A percentile compares a stretch with the other conserved stretches of the same genome.
Conservation (phyloP, 306 rosid genomes). For the Pueraria montana region DNA sequence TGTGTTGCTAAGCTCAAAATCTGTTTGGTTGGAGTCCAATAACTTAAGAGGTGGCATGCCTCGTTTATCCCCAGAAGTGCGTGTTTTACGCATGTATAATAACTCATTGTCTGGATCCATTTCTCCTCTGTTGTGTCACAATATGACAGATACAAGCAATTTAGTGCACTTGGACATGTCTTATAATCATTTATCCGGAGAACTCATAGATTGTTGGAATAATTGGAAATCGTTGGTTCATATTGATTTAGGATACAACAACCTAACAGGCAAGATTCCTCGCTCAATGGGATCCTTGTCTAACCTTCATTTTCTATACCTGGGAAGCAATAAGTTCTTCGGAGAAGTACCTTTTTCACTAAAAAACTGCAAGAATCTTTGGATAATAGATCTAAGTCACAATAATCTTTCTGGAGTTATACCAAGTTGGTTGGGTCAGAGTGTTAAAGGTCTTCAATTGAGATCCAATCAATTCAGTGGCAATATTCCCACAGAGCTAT, state of each 20-base stretch:
- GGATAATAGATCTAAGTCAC: neutral
- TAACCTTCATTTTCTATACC: neutral
- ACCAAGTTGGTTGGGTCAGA: conserved; percentile 22
- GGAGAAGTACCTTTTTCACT: conserved; percentile 38
- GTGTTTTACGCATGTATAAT: neutral
- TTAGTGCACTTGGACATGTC: conserved; percentile 32
- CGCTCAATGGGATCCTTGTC: neutral
- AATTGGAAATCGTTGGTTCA: neutral
- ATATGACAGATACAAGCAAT: neutral
- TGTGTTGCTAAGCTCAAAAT: neutral
- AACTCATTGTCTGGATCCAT: conserved; percentile 49
- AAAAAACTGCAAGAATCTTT: neutral
- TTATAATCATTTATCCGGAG: conserved; percentile 38
- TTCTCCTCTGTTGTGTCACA: conserved; percentile 34
- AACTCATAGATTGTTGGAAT: conserved; percentile 14
- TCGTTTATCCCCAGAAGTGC: conserved; percentile 42
- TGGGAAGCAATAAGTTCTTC: neutral
- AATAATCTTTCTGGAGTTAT: conserved; percentile 30
- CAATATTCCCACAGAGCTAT: neutral
- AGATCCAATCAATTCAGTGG: conserved; percentile 43
- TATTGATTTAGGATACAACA: too few species aligned
- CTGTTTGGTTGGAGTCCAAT: neutral
- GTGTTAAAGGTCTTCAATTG: neutral
- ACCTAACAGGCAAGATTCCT: too few species aligned
- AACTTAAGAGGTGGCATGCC: conserved; percentile 45